Conservation (phyloP, 257 asterid species). For the Solanum infundibuliforme region DNA sequence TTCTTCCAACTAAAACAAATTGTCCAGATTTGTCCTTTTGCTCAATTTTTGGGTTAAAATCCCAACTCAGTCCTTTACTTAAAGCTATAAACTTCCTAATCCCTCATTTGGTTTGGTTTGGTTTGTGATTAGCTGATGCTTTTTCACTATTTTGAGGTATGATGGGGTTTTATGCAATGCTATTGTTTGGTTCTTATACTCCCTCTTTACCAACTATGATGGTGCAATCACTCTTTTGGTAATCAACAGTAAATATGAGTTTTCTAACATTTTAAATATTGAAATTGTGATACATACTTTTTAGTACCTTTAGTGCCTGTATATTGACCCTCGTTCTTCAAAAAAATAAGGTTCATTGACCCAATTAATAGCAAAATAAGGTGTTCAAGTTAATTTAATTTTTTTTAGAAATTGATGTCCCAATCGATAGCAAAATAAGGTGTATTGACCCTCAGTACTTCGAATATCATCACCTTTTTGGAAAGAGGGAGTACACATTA, state of each 20-base stretch:
- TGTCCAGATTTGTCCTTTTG: neutral
- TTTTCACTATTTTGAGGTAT: neutral
- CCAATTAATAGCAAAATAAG: neutral
- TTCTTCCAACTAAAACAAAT: neutral
- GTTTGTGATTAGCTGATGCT: neutral
- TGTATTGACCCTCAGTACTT: neutral
- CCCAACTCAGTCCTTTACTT: neutral
- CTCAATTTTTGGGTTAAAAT: neutral
- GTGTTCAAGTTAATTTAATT: neutral
- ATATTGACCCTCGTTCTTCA: neutral
- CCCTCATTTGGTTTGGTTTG: neutral
- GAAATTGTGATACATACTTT: neutral
- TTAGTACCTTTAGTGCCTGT: neutral
- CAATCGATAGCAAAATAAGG: neutral
- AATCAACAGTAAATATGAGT: neutral
- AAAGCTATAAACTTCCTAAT: neutral
- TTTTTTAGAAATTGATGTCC: neutral
- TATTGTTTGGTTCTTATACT: neutral
- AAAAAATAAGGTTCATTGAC: neutral
- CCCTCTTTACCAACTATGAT: neutral
- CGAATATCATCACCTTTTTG: neutral
- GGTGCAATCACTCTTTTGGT: neutral
- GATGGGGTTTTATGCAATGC: neutral
- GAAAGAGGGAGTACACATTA: neutral
- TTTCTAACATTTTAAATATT: neutral